phyloP scores from a whole-genome alignment of 164 flowering plant species.

The Echeveria elegans region DNA sequence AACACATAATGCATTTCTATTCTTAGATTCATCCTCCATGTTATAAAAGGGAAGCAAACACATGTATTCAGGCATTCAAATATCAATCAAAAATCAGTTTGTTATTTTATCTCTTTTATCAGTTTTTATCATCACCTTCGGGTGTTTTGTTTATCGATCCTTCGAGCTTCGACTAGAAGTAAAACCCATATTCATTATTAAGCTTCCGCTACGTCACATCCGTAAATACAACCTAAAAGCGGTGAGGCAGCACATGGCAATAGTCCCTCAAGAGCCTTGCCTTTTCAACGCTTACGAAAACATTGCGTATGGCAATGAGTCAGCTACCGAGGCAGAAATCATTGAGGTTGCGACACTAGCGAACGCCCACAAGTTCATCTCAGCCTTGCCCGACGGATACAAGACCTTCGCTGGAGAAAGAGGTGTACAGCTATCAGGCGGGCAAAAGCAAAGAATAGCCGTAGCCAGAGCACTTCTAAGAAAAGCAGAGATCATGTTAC shows the following conservation, averaged over 20 bases:
- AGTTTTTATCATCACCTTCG: too few species aligned
- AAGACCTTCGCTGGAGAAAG: constrained; percentile 83
- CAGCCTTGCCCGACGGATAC: constrained; percentile 85
- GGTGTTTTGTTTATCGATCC: too few species aligned
- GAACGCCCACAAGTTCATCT: constrained; percentile 83
- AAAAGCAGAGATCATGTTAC: constrained; percentile 71
- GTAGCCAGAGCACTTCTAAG: constrained; percentile 70
- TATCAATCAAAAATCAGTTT: too few species aligned
- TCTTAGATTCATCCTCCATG: too few species aligned
- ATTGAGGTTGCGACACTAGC: constrained; percentile 80
- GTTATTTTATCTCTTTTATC: too few species aligned
- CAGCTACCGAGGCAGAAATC: constrained; percentile 76
- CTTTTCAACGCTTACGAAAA: constrained; percentile 79
- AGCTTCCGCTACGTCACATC: too few species aligned
- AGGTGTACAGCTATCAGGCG: constrained; percentile 87
- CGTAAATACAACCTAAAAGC: constrained; percentile 79
- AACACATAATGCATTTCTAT: too few species aligned
- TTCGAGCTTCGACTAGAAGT: too few species aligned
- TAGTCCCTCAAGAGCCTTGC: constrained; percentile 92
- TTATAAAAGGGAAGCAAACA: too few species aligned
- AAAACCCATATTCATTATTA: too few species aligned
- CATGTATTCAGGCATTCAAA: too few species aligned
- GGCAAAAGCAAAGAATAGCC: constrained; percentile 94
- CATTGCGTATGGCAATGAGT: constrained; percentile 79
- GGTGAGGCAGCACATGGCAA: constrained; percentile 61